These are phyloP conservation scores for Populus deltoides DNA, from an alignment of 345 rosid genomes.

Conservation along the genomic window DNA sequence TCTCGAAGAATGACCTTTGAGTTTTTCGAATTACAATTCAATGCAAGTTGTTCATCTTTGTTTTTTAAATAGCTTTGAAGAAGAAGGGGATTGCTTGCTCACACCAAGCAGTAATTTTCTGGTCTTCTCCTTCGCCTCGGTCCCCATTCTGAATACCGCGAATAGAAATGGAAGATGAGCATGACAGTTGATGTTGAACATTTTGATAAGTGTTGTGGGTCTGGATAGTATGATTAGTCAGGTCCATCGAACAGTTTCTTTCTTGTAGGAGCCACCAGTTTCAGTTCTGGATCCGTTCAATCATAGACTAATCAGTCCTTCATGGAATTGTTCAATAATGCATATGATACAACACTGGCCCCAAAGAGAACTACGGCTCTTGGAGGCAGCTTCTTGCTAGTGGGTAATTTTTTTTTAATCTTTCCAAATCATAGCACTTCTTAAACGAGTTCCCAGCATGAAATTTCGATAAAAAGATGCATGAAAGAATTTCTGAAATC, in stretches of 20 bases:
- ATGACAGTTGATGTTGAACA: neutral
- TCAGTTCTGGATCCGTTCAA: neutral
- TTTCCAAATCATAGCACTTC: too few relatives aligned
- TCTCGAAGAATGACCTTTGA: neutral
- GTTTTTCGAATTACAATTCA: neutral
- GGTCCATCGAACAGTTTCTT: neutral
- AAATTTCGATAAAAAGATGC: too few relatives aligned
- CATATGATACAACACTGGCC: neutral
- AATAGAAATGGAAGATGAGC: neutral
- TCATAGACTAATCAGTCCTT: neutral
- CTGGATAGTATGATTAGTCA: neutral
- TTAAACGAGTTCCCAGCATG: neutral
- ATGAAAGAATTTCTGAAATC: too few relatives aligned
- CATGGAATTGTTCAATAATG: neutral
- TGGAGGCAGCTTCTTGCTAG: neutral
- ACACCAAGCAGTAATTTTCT: neutral
- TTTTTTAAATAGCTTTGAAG: too few relatives aligned
- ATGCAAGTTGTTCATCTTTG: neutral
- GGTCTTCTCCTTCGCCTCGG: neutral
- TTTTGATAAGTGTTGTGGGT: neutral
- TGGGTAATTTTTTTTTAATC: too few relatives aligned
- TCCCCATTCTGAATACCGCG: neutral
- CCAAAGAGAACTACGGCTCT: neutral
- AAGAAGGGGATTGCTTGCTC: neutral
- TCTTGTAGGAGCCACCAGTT: neutral